A percentile compares a stretch with the other conserved stretches of the same genome.
Conservation (phyloP, 371 early-diverging fungal species). For the Mortierella sp. region DNA sequence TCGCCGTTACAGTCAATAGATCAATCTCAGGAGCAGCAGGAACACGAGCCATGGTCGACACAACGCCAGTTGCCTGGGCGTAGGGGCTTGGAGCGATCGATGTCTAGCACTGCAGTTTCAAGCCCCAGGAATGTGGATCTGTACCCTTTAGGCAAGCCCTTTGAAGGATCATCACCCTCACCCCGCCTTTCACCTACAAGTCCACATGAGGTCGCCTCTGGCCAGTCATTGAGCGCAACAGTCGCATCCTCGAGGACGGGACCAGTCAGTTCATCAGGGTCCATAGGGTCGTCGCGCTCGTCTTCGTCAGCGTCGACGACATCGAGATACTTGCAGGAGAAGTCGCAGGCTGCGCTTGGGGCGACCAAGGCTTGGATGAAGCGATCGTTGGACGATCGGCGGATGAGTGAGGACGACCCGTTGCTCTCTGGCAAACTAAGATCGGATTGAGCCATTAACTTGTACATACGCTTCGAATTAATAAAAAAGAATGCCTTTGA, state of each 20-base stretch:
- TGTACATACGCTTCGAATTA: background rate
- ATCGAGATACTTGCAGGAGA: slow-evolving; percentile 31
- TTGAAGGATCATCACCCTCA: slow-evolving; percentile 7
- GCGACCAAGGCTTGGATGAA: slow-evolving; percentile 56
- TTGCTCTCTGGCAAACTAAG: slow-evolving; percentile 35
- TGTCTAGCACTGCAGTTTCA: background rate
- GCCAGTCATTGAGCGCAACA: background rate
- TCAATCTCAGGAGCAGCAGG: background rate
- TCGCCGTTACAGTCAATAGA: background rate
- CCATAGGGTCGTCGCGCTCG: slow-evolving; percentile 6
- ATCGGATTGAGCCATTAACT: background rate
- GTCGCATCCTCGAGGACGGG: background rate
- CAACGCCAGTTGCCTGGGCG: background rate
- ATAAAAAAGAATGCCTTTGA: background rate
- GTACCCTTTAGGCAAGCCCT: slow-evolving; percentile 29
- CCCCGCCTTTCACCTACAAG: background rate
- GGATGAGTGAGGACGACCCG: slow-evolving; percentile 53
- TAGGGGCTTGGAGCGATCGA: slow-evolving; percentile 14
- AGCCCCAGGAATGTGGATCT: slow-evolving; percentile 16
- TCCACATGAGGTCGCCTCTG: background rate
- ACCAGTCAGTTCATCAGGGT: slow-evolving; percentile 2
- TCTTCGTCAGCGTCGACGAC: background rate
- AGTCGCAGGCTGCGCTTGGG: slow-evolving; percentile 44
- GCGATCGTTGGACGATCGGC: slow-evolving; percentile 45
- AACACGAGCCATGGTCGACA: background rate